These are phyloP conservation scores for Podospora pseudoanserina DNA, from an alignment of 495 filamentous ascomycete genomes.

Conservation along the genomic window DNA sequence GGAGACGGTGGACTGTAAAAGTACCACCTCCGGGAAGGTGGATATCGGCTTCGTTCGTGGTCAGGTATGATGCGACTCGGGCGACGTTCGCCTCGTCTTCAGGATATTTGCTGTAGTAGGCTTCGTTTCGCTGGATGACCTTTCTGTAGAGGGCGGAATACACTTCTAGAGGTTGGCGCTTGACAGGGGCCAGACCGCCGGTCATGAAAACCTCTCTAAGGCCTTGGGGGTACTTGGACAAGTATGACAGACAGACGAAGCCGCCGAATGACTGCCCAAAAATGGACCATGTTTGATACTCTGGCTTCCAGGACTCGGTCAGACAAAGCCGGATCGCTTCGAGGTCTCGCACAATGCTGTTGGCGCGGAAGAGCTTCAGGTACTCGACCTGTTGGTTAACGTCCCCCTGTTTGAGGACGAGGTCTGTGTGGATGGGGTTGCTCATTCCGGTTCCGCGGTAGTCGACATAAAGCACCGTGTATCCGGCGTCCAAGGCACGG, in stretches of 20 bases:
- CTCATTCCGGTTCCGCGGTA: constrained; percentile 86
- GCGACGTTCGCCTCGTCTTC: constrained; percentile 74
- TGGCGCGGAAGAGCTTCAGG: constrained; percentile 81
- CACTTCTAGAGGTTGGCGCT: constrained; percentile 66
- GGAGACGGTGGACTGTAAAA: constrained; percentile 66
- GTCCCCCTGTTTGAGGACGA: constrained; percentile 61
- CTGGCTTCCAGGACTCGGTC: constrained; percentile 63
- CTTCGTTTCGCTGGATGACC: constrained; percentile 59
- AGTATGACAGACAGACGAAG: constrained; percentile 75
- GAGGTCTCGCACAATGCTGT: constrained; percentile 82
- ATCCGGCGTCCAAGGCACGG: constrained; percentile 72
- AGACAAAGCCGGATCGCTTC: constrained; percentile 77
- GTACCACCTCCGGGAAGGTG: constrained; percentile 62
- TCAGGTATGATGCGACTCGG: constrained; percentile 59
- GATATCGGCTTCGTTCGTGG: constrained; percentile 41
- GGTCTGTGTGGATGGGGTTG: constrained; percentile 67
- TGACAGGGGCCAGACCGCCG: constrained; percentile 77
- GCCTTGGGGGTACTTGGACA: constrained; percentile 73
- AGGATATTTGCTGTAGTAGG: constrained; percentile 81
- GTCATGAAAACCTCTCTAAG: constrained; percentile 78
- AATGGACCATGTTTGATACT: constrained; percentile 73
- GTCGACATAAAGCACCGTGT: constrained; percentile 80
- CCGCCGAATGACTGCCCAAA: constrained; percentile 93
- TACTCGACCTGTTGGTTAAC: constrained; percentile 68
- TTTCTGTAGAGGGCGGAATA: constrained; percentile 68